Percentiles rank a stretch among this genome's conserved stretches.
phyloP scores from a whole-genome alignment of 1,284 basidiomycete species.

The Cerrena zonata region DNA sequence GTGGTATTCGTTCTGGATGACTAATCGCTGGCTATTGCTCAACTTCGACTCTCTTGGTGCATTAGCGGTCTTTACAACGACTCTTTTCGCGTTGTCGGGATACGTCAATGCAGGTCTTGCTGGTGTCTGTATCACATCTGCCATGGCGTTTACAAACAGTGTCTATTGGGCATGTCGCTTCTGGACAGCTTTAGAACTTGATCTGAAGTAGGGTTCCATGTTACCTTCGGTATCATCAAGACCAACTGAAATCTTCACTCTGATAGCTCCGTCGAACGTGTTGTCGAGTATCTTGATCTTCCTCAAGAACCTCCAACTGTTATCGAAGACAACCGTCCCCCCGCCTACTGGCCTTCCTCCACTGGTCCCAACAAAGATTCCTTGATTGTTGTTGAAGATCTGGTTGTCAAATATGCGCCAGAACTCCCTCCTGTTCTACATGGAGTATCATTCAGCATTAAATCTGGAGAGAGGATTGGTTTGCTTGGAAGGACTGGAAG shows the following conservation, averaged over 20 bases:
- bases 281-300: slow-evolving; percentile 84
- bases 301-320: slow-evolving; percentile 77
- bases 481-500: slow-evolving; percentile 72
- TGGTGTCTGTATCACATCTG: slow-evolving; percentile 79
- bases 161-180: slow-evolving; percentile 71
- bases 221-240: not conserved
- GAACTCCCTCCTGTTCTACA: slow-evolving; percentile 81
- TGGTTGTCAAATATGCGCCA: slow-evolving; percentile 78
- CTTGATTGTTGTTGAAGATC: slow-evolving; percentile 50
- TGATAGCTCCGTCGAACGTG: slow-evolving; percentile 74
- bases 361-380: slow-evolving; percentile 43
- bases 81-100: slow-evolving; percentile 68
- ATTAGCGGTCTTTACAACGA: slow-evolving; percentile 59
- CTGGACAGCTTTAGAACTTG: slow-evolving; percentile 55
- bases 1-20: slow-evolving; percentile 79
- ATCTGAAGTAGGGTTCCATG: slow-evolving; percentile 54
- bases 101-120: slow-evolving; percentile 70
- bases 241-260: not conserved
- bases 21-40: slow-evolving; percentile 70
- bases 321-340: slow-evolving; percentile 62
- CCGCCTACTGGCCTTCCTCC: slow-evolving; percentile 80
- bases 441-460: slow-evolving; percentile 62
- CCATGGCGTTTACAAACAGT: slow-evolving; percentile 53
- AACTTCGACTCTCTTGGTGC: slow-evolving; percentile 75
- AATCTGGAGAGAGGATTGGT: slow-evolving; percentile 64